Percentiles rank a stretch among this genome's conserved stretches.
Conservation (phyloP, 73 alveolate genomes). For the Effrenium voratum region DNA sequence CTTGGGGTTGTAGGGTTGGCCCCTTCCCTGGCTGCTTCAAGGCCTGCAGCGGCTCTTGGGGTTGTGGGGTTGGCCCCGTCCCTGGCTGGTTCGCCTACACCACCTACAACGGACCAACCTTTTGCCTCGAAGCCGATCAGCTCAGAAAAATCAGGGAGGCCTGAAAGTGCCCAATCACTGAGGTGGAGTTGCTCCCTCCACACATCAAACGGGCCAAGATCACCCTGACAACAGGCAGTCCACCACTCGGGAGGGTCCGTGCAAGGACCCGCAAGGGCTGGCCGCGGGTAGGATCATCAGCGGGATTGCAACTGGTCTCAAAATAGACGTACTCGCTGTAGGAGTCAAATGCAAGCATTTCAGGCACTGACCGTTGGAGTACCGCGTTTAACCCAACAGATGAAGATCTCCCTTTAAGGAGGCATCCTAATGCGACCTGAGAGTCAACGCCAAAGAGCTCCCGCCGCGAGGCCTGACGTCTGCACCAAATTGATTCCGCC, state of each 20-base stretch:
- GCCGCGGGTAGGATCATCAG: constrained; percentile 11
- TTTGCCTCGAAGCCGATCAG: not conserved
- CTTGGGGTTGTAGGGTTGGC: too few species aligned
- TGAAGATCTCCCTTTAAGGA: not conserved
- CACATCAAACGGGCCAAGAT: not conserved
- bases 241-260: not conserved
- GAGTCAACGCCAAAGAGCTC: not conserved
- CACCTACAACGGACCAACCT: too few species aligned
- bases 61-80: too few species aligned
- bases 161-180: not conserved
- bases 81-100: not conserved
- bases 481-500: not conserved
- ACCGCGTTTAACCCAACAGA: not conserved
- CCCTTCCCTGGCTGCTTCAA: too few species aligned
- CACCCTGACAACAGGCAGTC: not conserved
- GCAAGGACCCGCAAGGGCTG: not conserved
- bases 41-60: too few species aligned
- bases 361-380: not conserved
- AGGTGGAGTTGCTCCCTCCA: not conserved
- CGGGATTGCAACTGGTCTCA: not conserved
- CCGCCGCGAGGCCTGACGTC: not conserved
- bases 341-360: not conserved
- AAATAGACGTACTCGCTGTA: not conserved
- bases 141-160: not conserved
- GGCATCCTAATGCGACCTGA: not conserved